Percentiles rank a stretch among this genome's conserved stretches.
phyloP scores from a whole-genome alignment of 2,329 filamentous ascomycete species.

The Mariannaea elegans region DNA sequence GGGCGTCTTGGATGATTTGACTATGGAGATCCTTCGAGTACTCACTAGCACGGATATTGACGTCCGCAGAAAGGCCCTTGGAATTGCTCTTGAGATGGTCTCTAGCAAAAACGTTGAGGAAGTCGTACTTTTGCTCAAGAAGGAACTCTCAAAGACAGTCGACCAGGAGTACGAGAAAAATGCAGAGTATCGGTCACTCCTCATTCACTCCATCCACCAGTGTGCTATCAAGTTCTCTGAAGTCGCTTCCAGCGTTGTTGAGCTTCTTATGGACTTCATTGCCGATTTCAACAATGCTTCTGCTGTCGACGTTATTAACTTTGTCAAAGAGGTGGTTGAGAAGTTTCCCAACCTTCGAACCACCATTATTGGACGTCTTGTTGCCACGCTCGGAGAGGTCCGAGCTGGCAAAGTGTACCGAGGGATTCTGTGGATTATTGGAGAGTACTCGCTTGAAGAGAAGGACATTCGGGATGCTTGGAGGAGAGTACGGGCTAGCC shows the following conservation, averaged over 20 bases:
- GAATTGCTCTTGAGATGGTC: conserved; percentile 95
- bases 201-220: conserved; percentile 97
- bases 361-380: conserved; percentile 87
- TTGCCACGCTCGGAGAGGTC: conserved; percentile 91
- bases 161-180: conserved; percentile 99
- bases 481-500: conserved; percentile 92
- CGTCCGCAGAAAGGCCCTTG: conserved; percentile 89
- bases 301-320: conserved; percentile 96
- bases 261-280: conserved; percentile 98
- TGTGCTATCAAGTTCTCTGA: conserved; percentile 99
- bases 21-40: conserved; percentile 96
- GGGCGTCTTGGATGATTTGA: conserved; percentile 89
- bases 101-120: conserved; percentile 99
- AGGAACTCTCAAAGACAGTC: conserved; percentile 96
- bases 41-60: conserved; percentile 96
- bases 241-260: conserved; percentile 95
- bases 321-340: conserved; percentile 98
- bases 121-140: conserved; percentile 94
- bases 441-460: conserved; percentile 94
- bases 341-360: conserved; percentile 92
- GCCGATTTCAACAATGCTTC: conserved; percentile 97
- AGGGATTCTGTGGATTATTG: conserved; percentile 96
- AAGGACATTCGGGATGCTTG: conserved; percentile 95
- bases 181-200: conserved; percentile 89
- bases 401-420: conserved; percentile 97